A percentile compares a stretch with the other conserved stretches of the same genome.
phyloP scores from a whole-genome alignment of 2,329 filamentous ascomycete species.

The Ophiocordyceps camponoti-leonardi region DNA sequence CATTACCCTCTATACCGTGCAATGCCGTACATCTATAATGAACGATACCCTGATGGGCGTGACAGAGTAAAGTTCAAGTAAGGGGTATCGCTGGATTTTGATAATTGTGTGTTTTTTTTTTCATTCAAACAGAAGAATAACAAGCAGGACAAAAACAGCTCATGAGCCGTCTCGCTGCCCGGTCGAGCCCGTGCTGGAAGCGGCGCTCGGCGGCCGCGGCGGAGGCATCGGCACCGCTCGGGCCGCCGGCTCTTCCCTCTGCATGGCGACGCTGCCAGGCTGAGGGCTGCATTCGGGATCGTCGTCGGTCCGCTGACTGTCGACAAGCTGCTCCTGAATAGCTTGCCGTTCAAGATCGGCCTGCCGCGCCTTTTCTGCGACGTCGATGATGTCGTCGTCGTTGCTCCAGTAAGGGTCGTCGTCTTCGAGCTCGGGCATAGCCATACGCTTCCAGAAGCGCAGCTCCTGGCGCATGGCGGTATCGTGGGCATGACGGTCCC shows the following conservation, averaged over 20 bases:
- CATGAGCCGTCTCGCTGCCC: constrained; percentile 8
- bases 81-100: neutral
- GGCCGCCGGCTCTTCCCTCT: constrained; percentile 15
- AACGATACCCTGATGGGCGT: neutral
- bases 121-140: neutral
- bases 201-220: constrained; percentile 19
- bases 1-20: too few species aligned
- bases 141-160: neutral
- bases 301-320: constrained; percentile 16
- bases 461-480: constrained; percentile 38
- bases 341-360: constrained; percentile 30
- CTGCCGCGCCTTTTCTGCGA: constrained; percentile 39
- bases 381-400: constrained; percentile 47
- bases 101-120: neutral
- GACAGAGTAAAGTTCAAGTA: neutral
- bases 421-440: constrained; percentile 41
- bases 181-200: constrained; percentile 25
- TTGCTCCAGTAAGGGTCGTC: constrained; percentile 46
- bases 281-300: constrained; percentile 8
- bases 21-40: neutral
- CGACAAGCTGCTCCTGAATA: constrained; percentile 19
- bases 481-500: constrained; percentile 35
- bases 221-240: constrained; percentile 13
- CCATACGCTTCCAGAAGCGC: constrained; percentile 50
- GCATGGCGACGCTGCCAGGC: constrained; percentile 19